Evolutionary conservation across 257 asterid species (phyloP).

Genomic region (Pogostemon cablin): DNA sequence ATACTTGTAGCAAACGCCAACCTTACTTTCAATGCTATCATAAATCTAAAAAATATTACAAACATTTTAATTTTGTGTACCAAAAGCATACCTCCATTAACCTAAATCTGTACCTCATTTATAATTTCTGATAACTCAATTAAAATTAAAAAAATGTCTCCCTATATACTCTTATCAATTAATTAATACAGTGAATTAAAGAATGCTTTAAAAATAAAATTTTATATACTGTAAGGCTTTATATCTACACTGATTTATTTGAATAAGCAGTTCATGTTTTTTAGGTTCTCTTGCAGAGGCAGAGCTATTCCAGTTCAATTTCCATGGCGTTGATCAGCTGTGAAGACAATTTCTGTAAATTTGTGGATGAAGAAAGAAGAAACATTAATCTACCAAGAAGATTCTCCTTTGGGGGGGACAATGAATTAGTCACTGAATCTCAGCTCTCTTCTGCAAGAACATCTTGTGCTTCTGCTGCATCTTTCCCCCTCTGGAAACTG

Average conservation of each 20-base stretch:
- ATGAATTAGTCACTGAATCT: slow-evolving; percentile 30
- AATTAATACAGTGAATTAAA: no score
- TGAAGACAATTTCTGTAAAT: slow-evolving; percentile 45
- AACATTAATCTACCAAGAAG: slow-evolving; percentile 48
- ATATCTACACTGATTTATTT: not conserved
- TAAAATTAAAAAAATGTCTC: not conserved
- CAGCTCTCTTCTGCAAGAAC: slow-evolving; percentile 55
- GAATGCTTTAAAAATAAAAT: no score
- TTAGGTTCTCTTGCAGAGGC: not conserved
- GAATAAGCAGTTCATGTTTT: not conserved
- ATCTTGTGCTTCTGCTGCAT: slow-evolving; percentile 64
- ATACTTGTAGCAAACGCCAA: slow-evolving; percentile 37
- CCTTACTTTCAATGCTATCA: slow-evolving; percentile 29
- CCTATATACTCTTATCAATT: no score
- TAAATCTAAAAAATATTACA: not conserved
- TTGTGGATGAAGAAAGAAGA: slow-evolving; percentile 51
- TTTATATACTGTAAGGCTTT: no score
- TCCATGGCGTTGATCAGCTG: slow-evolving; percentile 44
- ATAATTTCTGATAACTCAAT: not conserved
- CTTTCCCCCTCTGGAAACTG: slow-evolving; percentile 37
- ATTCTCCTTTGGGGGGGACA: slow-evolving; percentile 54
- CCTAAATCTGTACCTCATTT: not conserved
- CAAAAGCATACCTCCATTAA: slow-evolving; percentile 13
- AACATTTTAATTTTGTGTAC: slow-evolving; percentile 32
- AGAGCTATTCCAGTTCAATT: not conserved